Base-by-base conservation (phyloP, 495 filamentous ascomycete species). In the Jackrogersella multiformis region DNA sequence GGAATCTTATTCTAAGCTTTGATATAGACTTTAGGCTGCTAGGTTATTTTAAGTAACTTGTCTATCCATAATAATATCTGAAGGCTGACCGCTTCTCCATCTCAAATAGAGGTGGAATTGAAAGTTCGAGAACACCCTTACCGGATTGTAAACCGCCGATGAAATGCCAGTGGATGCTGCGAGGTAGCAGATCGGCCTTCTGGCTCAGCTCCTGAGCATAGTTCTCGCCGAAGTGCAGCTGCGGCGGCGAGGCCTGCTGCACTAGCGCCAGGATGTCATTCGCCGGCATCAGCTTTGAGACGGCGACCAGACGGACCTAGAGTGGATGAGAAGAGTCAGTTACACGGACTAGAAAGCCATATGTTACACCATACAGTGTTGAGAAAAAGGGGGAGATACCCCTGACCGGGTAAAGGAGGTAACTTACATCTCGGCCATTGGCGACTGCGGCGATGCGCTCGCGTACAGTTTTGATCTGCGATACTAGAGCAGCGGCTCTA, bases 221-320 rank as follows among this genome's bases (percentile, higher is more conserved):
- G 80, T 99, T 99, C 79, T 99, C 95, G 65, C 95, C 95, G 77
- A 97, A 97, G 78, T 98, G 93, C 51, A 81, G 68, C 39, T 97
- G 94, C 0, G 75, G 65, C 16, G 81, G 76, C 0, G 84, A 81
- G 1, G 83, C 69, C 60, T 86, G 79, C 80, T 96, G 89, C 21
- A 41, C 20, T 2, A 99, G 84, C 49, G 92, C 88, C 39, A 96
- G 82, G 72, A 97, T 88, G 79, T 98, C 96, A 55, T 89, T 87
- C 53, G 88, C 91, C 9, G 95, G 93, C 76, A 97, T 97, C 68
- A 95, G 83, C 76, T 99, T 99, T 15, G 93, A 97, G 52, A 99
- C 94, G 30, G 93, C 93, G 21, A 99, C 90, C 21, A 98, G 82
- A 16, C 95, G 90, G 56, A 96, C 85, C 90, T 91, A 53, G 9